Evolutionary conservation across 1,139 yeast genomes (phyloP).

Genomic region (Kurtzmaniella natalensis): DNA sequence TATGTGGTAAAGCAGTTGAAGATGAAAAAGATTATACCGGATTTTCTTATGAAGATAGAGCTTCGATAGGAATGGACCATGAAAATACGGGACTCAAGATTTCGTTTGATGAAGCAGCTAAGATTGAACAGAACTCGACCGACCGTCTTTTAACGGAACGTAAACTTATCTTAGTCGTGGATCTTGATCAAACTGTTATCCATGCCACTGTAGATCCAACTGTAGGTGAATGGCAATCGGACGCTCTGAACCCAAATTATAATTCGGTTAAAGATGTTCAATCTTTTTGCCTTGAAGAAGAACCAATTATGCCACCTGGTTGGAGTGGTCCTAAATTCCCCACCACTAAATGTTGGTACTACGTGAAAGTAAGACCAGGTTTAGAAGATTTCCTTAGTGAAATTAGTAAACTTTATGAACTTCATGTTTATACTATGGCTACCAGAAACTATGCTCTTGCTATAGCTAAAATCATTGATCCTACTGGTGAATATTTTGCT

Average conservation of each 20-base stretch:
- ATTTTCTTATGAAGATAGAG: conserved; percentile 67
- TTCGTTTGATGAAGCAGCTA: conserved; percentile 79
- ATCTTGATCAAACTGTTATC: conserved; percentile 93
- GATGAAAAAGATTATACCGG: conserved; percentile 80
- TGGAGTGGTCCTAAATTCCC: conserved; percentile 56
- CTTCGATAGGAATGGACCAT: conserved; percentile 86
- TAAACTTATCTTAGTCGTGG: conserved; percentile 87
- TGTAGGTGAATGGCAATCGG: conserved; percentile 93
- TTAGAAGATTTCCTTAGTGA: conserved; percentile 63
- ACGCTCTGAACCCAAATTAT: conserved; percentile 79
- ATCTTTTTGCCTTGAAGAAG: conserved; percentile 75
- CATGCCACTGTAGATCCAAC: conserved; percentile 98
- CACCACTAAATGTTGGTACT: conserved; percentile 73
- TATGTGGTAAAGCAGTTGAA: conserved; percentile 84
- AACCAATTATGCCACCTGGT: conserved; percentile 54
- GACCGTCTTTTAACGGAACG: conserved; percentile 55
- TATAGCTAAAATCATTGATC: conserved; percentile 88
- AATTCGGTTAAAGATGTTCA: conserved; percentile 79
- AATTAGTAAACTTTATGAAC: conserved; percentile 66
- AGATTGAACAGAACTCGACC: conserved; percentile 69
- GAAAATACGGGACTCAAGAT: conserved; percentile 84
- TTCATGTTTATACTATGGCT: conserved; percentile 99
- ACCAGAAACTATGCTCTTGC: conserved; percentile 90
- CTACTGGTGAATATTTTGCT: conserved; percentile 79
- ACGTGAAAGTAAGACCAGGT: conserved; percentile 91